These are phyloP conservation scores for Apiospora kogelbergensis DNA, from an alignment of 2,329 filamentous ascomycete species.

Conservation along the genomic window DNA sequence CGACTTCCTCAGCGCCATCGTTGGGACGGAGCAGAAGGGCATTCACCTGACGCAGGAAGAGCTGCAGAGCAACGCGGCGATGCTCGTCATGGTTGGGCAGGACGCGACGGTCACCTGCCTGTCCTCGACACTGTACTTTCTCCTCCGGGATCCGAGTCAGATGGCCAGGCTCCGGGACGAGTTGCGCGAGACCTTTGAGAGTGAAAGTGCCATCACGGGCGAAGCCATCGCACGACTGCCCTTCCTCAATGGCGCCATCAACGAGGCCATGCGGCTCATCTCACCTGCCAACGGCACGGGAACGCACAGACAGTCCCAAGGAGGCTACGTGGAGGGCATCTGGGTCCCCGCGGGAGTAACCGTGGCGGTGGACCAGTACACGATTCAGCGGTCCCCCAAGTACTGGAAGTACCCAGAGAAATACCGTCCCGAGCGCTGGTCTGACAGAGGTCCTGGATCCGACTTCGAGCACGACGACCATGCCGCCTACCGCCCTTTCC, in stretches of 20 bases:
- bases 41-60: background rate
- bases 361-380: background rate
- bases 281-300: background rate
- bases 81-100: background rate
- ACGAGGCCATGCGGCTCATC: slow-evolving; percentile 28
- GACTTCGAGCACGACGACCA: background rate
- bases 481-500: background rate
- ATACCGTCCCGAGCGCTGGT: slow-evolving; percentile 6
- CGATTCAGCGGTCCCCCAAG: background rate
- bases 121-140: slow-evolving; percentile 26
- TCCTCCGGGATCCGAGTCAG: background rate
- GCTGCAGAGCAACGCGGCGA: slow-evolving; percentile 2
- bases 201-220: slow-evolving; percentile 29
- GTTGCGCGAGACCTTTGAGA: slow-evolving; percentile 28
- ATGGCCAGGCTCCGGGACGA: slow-evolving; percentile 26
- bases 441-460: background rate
- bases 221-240: slow-evolving; percentile 23
- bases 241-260: slow-evolving; percentile 35
- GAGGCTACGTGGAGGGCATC: background rate
- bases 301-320: background rate
- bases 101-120: slow-evolving; percentile 25
- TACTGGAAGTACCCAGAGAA: background rate
- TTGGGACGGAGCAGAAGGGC: background rate
- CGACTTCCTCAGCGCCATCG: slow-evolving; percentile 6
- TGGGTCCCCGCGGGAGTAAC: background rate